Base-by-base conservation (phyloP, 2,329 filamentous ascomycete species). In the Chaetomiaceae sp. region DNA sequence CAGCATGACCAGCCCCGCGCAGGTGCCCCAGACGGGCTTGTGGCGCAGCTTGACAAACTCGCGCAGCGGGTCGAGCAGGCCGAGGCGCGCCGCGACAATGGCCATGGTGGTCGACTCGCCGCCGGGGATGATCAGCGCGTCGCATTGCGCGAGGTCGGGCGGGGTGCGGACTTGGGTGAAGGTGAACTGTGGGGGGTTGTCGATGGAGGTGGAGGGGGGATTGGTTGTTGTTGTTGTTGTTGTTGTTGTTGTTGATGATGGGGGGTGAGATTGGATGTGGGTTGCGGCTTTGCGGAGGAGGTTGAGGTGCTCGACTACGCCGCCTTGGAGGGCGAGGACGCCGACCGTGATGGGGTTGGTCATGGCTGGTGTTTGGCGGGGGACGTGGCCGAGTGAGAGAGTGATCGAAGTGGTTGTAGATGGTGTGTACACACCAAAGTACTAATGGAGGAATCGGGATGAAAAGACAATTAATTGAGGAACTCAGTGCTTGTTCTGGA, bases 31-130 rank as follows among this genome's bases (percentile, higher is more conserved):
- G 19, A 86, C 87, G 10, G 90, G 90, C 57, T 86, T 89, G 56
- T 84, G 80, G 42, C 80, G 71, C 33, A 86, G 71, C 83, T 95
- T 95, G 61, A 97, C 90, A 66, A 95, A 98, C 26, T 90, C 78
- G 43, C 88, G 74, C 51, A 98, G 68, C 3, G 89, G 89, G 57
- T 94, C 88, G 45, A 98, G 69, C 29, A 98, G 69, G 14, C 84
- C 83, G 0, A 86, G 88, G 53, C 90, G 79, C 18, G 81, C 81
- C 3, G 93, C 93, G 14, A 96, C 86, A 24, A 96, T 76, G 10
- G 88, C 88, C 56, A 98, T 94, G 3, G 91, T 84, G 1, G 93
- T 97, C 68, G 88, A 95, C 67, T 98, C 93, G 51, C 93, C 93
- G 42, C 93, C 93, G 3, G 93, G 93, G 38, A 98, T 81, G 61